Evolutionary conservation across 2,329 filamentous ascomycete genomes (phyloP), one percentile per base, ranked within the genome.

Genomic region (Trichoderma semiorbis): DNA sequence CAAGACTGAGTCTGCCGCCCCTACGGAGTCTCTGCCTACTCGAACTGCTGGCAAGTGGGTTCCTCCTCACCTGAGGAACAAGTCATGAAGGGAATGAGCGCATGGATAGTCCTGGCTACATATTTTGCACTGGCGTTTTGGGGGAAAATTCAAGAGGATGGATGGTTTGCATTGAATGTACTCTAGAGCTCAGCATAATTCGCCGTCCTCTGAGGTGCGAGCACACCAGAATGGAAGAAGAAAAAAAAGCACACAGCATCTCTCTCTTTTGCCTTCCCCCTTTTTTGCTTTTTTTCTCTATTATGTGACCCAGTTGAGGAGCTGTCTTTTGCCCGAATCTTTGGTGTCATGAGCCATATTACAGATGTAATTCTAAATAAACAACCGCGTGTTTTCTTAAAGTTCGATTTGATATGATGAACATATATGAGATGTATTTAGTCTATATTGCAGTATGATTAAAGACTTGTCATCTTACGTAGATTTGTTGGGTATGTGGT

Each of bases 31-130:
- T 62, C 81, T 89, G 72, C 86, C 85, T 77, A 85, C 85, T 55
- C 86, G 88, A 55, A 83, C 81, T 32, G 77, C 86, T 60, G 88
- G 88, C 76, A 91, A 89, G 80, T 91, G 86, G 81, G 87, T 91
- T 77, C 89, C 89, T 76, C 82, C 80, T 76, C 81, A 84, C 73
- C 43, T 78, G 78, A 80, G 81, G 75, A 81, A 81, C 75, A 79
- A 81, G 77, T 75, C 74, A 70, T 77, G 66, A 66, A 60, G 55
- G 61, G 55, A 69, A 69, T 70, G 55, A 70, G 65, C 55, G 71
- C 66, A 70, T 62, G 71, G 72, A 72, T 58, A 70, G 21, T 64
- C 58, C 66, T 70, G 67, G 70, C 60, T 74, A 66, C 72, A 71
- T 39, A 65, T 70, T 78, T 80, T 78, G 79, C 80, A 80, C 75